phyloP scores from a whole-genome alignment of 208 protist species.

The Angomonas ambiguus region DNA sequence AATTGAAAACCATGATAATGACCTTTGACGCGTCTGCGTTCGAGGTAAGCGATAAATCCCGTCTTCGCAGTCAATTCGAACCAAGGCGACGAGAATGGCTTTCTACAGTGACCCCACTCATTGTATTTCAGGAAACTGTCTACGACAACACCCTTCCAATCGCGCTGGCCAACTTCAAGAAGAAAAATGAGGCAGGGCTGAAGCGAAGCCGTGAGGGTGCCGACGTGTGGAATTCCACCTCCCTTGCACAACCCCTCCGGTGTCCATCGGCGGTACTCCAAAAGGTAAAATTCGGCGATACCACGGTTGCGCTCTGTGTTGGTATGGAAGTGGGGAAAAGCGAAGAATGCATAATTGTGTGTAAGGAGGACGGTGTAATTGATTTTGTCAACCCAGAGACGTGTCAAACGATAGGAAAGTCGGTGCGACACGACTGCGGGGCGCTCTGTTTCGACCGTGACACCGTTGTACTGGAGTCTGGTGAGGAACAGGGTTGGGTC shows the following conservation, averaged over 20 bases:
- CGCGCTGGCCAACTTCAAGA: neutral
- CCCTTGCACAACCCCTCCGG: neutral
- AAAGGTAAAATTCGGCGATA: conserved; percentile 3
- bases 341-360: neutral
- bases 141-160: neutral
- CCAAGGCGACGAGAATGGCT: neutral
- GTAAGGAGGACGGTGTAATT: neutral
- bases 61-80: neutral
- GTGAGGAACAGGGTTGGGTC: conserved; percentile 33
- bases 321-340: neutral
- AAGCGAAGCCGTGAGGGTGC: neutral
- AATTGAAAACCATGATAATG: conserved; percentile 57
- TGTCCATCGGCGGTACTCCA: neutral
- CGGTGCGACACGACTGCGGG: conserved; percentile 2
- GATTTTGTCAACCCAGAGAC: neutral
- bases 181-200: neutral
- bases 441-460: conserved; percentile 2
- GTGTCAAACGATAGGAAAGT: neutral
- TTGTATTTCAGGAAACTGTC: neutral
- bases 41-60: conserved; percentile 10
- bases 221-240: neutral
- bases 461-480: neutral
- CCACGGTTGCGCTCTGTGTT: neutral
- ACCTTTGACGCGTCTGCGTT: conserved; percentile 20
- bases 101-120: neutral